Base-by-base conservation (phyloP, 1,284 basidiomycete species). In the Ustilago trichophora region DNA sequence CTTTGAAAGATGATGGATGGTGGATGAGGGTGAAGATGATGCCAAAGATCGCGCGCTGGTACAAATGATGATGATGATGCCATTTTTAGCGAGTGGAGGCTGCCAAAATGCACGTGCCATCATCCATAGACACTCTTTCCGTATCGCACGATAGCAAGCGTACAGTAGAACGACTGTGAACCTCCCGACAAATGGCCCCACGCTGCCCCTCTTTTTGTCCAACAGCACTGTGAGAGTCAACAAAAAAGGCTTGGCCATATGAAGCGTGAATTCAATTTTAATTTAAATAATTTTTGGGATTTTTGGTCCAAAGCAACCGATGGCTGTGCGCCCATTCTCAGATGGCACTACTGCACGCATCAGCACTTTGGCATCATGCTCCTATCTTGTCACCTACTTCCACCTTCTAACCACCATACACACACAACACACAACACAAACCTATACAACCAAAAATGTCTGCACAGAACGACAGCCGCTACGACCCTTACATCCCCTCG, bases 401-500 rank as follows among this genome's bases (percentile, higher is more conserved):
- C 8, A 29, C 27, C 27, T 29, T 8, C 27, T 13, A 29, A 29
- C 27, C 27, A 8, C 27, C 27, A 29, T 29, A 8, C 13, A 8
- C 27, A 35, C 49, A 26, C 24, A 51, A 36, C 34, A 34, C 26
- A n/a, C 21, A 42, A 18, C 21, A 18, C n/a, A 51, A n/a, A n/a
- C n/a, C n/a, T 34, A 18, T 11, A 25, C 25, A 41, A 18, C 37
- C n/a, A n/a, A n/a, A n/a, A n/a, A 74, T 76, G 72, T 64, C 69
- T 43, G 62, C 53, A 9, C 63, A 60, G 38, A 69, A 67, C 62
- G 69, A 68, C 41, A 68, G 64, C 40, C 68, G 67, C 25, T 80
- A 80, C 51, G 78, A 80, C 58, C 78, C 78, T 11, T 80, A 80
- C 60, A 77, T 80, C 47, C 75, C 75, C 21, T 58, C 75, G 26